phyloP scores from a whole-genome alignment of 1,284 basidiomycete genomes.

The Ceratobasidium sp. region DNA sequence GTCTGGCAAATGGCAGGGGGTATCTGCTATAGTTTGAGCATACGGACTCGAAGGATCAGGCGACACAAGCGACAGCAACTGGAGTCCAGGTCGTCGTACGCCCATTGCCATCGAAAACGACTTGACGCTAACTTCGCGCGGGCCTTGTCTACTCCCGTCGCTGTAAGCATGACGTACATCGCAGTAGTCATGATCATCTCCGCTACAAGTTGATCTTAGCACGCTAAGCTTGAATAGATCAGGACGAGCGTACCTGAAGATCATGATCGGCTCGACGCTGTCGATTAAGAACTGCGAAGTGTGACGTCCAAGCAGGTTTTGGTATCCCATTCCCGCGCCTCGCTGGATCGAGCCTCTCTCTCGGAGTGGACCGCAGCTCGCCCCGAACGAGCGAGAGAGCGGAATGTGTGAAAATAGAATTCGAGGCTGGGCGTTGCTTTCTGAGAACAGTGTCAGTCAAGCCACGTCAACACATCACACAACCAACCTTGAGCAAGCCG shows the following conservation, averaged over 20 bases:
- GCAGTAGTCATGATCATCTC: slow-evolving; percentile 92
- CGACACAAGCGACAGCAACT: slow-evolving; percentile 79
- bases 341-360: slow-evolving; percentile 79
- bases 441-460: slow-evolving; percentile 44
- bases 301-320: slow-evolving; percentile 81
- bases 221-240: slow-evolving; percentile 54
- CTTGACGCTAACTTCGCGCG: slow-evolving; percentile 83
- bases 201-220: slow-evolving; percentile 58
- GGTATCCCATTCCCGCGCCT: slow-evolving; percentile 83
- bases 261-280: slow-evolving; percentile 70
- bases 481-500: slow-evolving; percentile 64
- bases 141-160: slow-evolving; percentile 51
- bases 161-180: slow-evolving; percentile 69
- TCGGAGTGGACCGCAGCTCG: slow-evolving; percentile 79
- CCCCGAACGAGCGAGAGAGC: slow-evolving; percentile 75
- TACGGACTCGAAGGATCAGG: slow-evolving; percentile 54
- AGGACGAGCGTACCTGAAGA: slow-evolving; percentile 72
- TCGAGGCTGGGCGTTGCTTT: slow-evolving; percentile 62
- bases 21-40: slow-evolving; percentile 62
- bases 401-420: slow-evolving; percentile 88
- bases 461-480: slow-evolving; percentile 11
- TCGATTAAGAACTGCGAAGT: slow-evolving; percentile 78
- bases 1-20: slow-evolving; percentile 76
- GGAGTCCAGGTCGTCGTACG: slow-evolving; percentile 83
- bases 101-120: slow-evolving; percentile 85